Evolutionary conservation across 1,284 basidiomycete species (phyloP).

Genomic region (Malassezia cuniculi): DNA sequence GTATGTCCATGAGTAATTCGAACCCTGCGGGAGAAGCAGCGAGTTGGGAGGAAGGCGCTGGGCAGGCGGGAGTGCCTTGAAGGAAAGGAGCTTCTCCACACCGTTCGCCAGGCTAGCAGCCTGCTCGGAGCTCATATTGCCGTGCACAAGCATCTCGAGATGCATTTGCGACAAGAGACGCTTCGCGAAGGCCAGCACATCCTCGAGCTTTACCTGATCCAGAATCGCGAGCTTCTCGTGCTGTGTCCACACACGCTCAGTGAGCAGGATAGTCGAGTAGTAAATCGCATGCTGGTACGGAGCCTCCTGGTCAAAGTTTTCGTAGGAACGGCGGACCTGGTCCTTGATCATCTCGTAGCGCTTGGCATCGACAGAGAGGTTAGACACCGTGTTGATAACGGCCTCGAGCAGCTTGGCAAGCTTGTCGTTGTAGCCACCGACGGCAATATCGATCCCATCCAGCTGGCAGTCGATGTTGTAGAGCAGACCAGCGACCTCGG

Average conservation of each 20-base stretch:
- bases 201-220: constrained; percentile 58
- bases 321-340: constrained; percentile 50
- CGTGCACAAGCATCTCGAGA: constrained; percentile 65
- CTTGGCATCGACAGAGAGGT: constrained; percentile 58
- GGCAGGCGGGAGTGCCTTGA: constrained; percentile 47
- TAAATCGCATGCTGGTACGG: constrained; percentile 71
- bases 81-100: constrained; percentile 58
- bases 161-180: constrained; percentile 59
- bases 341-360: constrained; percentile 75
- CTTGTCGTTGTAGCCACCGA: constrained; percentile 91
- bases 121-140: constrained; percentile 74
- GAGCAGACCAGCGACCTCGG: constrained; percentile 73
- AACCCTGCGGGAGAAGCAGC: constrained; percentile 50
- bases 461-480: constrained; percentile 61
- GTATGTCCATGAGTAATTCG: constrained; percentile 58
- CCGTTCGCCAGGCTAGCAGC: constrained; percentile 62
- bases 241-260: constrained; percentile 64
- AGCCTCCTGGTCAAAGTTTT: constrained; percentile 73
- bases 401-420: constrained; percentile 63
- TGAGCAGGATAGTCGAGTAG: constrained; percentile 60
- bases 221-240: constrained; percentile 70
- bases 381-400: constrained; percentile 62
- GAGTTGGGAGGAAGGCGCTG: constrained; percentile 24
- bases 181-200: constrained; percentile 58
- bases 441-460: constrained; percentile 58